Conservation (phyloP, 2,329 filamentous ascomycete genomes). For the Taxawa tesnikishii region DNA sequence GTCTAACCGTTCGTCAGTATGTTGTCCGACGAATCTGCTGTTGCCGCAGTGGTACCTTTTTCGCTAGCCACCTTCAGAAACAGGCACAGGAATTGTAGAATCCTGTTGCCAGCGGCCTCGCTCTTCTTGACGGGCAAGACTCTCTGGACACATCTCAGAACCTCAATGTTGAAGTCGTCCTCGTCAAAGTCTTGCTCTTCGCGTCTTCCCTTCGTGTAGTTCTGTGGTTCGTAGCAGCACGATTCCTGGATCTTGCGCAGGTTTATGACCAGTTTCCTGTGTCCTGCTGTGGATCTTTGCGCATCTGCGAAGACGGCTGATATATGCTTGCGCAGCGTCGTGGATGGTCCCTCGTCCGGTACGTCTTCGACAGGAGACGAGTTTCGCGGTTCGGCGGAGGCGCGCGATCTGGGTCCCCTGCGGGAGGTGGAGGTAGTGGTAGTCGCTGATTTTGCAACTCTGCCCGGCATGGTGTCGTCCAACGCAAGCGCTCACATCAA, state of each 20-base stretch:
- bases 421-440: neutral
- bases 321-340: constrained; percentile 60
- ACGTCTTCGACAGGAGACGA: constrained; percentile 27
- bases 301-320: constrained; percentile 48
- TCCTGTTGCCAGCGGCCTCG: constrained; percentile 74
- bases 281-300: constrained; percentile 78
- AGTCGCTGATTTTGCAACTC: constrained; percentile 12
- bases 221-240: constrained; percentile 49
- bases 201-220: constrained; percentile 37
- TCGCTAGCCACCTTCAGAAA: constrained; percentile 62
- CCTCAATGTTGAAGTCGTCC: constrained; percentile 75
- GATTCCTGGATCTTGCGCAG: constrained; percentile 83
- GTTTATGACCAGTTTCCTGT: constrained; percentile 78
- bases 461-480: constrained; percentile 16
- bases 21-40: constrained; percentile 1
- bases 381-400: constrained; percentile 11
- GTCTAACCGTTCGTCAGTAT: constrained; percentile 29
- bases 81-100: constrained; percentile 74
- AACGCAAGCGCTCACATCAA: no score
- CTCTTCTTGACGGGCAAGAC: constrained; percentile 84
- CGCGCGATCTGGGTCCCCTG: constrained; percentile 9
- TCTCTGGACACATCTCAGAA: constrained; percentile 69
- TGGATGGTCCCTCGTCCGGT: constrained; percentile 61
- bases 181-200: constrained; percentile 62
- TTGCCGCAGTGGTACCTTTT: constrained; percentile 32